phyloP scores from a whole-genome alignment of 768 basidiomycete genomes.

The Neoboletus magnificus region DNA sequence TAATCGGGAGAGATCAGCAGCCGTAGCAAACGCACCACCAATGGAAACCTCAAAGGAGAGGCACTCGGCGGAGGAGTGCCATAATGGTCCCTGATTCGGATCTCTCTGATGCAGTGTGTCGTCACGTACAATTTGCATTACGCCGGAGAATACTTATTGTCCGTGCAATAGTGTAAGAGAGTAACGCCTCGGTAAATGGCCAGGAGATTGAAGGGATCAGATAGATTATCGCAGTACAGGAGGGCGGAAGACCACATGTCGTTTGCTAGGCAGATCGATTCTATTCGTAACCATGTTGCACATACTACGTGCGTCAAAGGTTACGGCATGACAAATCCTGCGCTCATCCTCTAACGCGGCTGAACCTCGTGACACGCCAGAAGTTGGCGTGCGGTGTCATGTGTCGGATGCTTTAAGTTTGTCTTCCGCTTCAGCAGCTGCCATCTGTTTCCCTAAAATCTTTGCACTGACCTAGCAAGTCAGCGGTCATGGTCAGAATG shows the following conservation, averaged over 20 bases:
- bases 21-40: slow-evolving; percentile 8
- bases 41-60: slow-evolving; percentile 26
- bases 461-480: slow-evolving; percentile 70
- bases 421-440: slow-evolving; percentile 34
- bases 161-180: slow-evolving; percentile 15
- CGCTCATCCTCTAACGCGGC: slow-evolving; percentile 6
- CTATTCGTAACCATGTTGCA: slow-evolving; percentile 13
- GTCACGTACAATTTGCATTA: slow-evolving; percentile 18
- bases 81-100: slow-evolving; percentile 23
- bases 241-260: slow-evolving; percentile 8
- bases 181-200: slow-evolving; percentile 21
- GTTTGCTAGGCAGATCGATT: slow-evolving; percentile 5
- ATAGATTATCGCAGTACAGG: slow-evolving; percentile 12
- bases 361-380: slow-evolving; percentile 1
- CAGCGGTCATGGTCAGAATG: slow-evolving; percentile 9
- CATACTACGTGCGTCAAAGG: slow-evolving; percentile 6
- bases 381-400: slow-evolving; percentile 13
- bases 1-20: slow-evolving; percentile 16
- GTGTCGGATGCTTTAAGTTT: slow-evolving; percentile 27
- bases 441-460: slow-evolving; percentile 61
- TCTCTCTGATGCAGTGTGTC: slow-evolving; percentile 12
- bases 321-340: slow-evolving; percentile 13
- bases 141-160: slow-evolving; percentile 21
- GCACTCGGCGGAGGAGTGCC: slow-evolving; percentile 17
- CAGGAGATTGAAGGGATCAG: slow-evolving; percentile 29